phyloP scores from a whole-genome alignment of 805 yeast species.

The Pichia rugopelliculosa region DNA sequence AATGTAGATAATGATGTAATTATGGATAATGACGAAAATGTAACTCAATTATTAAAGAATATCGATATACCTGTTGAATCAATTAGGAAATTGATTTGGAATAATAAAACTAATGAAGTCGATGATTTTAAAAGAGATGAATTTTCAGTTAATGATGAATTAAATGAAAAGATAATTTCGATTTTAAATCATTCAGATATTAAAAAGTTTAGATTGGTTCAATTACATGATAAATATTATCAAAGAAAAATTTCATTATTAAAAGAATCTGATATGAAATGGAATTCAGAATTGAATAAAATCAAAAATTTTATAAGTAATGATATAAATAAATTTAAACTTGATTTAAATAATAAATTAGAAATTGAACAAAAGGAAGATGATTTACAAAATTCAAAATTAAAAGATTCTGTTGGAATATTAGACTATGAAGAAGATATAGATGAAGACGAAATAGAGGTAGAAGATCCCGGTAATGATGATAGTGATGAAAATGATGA shows the following conservation, averaged over 20 bases:
- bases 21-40: slow-evolving; percentile 8
- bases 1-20: not conserved
- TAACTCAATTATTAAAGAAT: not conserved
- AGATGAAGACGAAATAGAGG: slow-evolving; percentile 5
- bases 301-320: slow-evolving; percentile 18
- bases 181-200: slow-evolving; percentile 18
- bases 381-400: not conserved
- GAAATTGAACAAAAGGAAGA: slow-evolving; percentile 14
- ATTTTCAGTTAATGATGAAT: slow-evolving; percentile 12
- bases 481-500: not conserved
- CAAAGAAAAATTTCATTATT: slow-evolving; percentile 18
- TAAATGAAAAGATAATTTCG: slow-evolving; percentile 16
- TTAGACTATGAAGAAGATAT: not conserved
- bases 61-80: not conserved
- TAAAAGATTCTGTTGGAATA: slow-evolving; percentile 4
- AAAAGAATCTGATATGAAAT: slow-evolving; percentile 21
- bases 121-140: slow-evolving; percentile 9
- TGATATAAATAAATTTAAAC: slow-evolving; percentile 16
- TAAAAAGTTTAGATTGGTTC: slow-evolving; percentile 23
- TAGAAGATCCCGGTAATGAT: slow-evolving; percentile 6
- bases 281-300: slow-evolving; percentile 21
- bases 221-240: slow-evolving; percentile 22
- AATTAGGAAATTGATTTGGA: slow-evolving; percentile 5
- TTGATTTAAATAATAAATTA: slow-evolving; percentile 4
- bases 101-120: not conserved